Conservation (phyloP, 345 rosid species). For the Luvunga scandens region DNA sequence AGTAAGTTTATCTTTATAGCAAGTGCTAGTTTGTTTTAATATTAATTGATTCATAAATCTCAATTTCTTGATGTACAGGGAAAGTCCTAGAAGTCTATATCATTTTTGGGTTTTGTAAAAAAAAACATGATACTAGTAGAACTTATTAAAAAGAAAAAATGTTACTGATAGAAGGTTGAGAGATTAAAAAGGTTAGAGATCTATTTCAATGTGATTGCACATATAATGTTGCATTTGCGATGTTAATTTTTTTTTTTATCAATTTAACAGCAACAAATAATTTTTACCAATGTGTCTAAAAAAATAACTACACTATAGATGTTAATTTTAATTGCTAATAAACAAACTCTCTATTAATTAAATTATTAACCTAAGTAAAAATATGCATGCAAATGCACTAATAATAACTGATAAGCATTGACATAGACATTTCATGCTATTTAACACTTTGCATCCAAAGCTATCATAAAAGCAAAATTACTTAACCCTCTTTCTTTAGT, state of each 20-base stretch:
- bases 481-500: neutral
- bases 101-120: neutral
- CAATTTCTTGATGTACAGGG: neutral
- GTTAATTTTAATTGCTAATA: neutral
- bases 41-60: neutral
- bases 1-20: neutral
- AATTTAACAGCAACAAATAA: too few species aligned
- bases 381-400: neutral
- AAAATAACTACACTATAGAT: too few species aligned
- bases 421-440: neutral
- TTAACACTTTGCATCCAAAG: neutral
- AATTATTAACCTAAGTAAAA: neutral
- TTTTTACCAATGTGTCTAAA: too few species aligned
- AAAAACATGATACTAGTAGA: neutral
- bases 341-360: neutral
- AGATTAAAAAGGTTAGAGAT: neutral
- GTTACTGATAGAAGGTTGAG: neutral
- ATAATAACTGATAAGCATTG: neutral
- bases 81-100: neutral
- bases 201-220: too few species aligned
- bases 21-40: neutral
- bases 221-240: too few species aligned
- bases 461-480: too few species aligned
- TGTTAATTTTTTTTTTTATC: too few species aligned
- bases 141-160: too few species aligned